phyloP scores from a whole-genome alignment of 352 stramenopile species.

The Globisporangium abappressorium region DNA sequence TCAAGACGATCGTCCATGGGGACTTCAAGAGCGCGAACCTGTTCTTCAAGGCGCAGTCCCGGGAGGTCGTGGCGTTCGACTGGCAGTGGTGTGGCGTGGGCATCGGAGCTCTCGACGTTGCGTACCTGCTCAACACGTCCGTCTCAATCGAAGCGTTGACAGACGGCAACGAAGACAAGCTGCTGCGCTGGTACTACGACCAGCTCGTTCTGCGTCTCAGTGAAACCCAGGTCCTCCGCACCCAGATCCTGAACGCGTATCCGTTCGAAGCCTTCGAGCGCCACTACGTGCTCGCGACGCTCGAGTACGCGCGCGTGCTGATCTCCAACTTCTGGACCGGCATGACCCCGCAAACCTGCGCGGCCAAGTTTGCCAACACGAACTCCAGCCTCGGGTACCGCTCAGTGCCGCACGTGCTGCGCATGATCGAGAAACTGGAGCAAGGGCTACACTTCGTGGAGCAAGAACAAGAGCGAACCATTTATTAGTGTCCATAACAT shows the following conservation, averaged over 20 bases:
- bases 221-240: slow-evolving; percentile 7
- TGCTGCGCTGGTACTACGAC: slow-evolving; percentile 62
- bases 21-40: slow-evolving; percentile 77
- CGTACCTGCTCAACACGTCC: slow-evolving; percentile 68
- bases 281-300: slow-evolving; percentile 53
- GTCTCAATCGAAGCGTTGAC: slow-evolving; percentile 45
- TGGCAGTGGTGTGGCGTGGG: slow-evolving; percentile 70
- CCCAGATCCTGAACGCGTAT: slow-evolving; percentile 26
- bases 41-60: slow-evolving; percentile 47
- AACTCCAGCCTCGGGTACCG: slow-evolving; percentile 77
- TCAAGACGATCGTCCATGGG: slow-evolving; percentile 55
- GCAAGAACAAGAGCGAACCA: slow-evolving; percentile 28
- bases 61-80: slow-evolving; percentile 60
- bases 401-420: slow-evolving; percentile 57
- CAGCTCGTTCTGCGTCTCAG: slow-evolving; percentile 21
- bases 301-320: slow-evolving; percentile 66
- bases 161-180: slow-evolving; percentile 22
- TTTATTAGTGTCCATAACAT: background rate
- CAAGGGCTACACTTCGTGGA: slow-evolving; percentile 32
- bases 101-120: slow-evolving; percentile 61
- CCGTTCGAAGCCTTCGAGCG: slow-evolving; percentile 48
- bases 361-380: slow-evolving; percentile 32
- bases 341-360: slow-evolving; percentile 47
- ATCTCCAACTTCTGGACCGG: slow-evolving; percentile 60
- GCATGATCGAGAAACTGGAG: slow-evolving; percentile 51